A percentile compares a stretch with the other conserved stretches of the same genome.
Conservation (phyloP, 371 early-diverging fungal genomes). For the Mortierella sp. region DNA sequence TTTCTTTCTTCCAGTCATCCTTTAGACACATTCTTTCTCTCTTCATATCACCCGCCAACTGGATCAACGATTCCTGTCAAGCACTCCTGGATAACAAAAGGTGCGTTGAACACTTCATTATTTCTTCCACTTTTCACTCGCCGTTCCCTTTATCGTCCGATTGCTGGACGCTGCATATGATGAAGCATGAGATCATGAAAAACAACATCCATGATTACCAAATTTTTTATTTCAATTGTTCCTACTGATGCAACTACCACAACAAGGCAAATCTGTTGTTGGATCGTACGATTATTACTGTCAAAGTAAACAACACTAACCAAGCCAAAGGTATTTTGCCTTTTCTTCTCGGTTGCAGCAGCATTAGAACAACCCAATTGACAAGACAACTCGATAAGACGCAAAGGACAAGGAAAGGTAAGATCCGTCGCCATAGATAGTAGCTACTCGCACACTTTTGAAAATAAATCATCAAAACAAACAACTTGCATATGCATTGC, state of each 20-base stretch:
- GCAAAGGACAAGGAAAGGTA: neutral
- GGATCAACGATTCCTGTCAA: too few relatives aligned
- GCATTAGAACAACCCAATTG: neutral
- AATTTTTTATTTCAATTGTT: slow-evolving; percentile 50
- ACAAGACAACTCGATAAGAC: neutral
- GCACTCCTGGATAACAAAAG: too few relatives aligned
- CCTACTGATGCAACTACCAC: slow-evolving; percentile 45
- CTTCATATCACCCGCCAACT: too few relatives aligned
- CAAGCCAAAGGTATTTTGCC: too few relatives aligned
- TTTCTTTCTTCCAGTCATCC: neutral
- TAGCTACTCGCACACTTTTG: neutral
- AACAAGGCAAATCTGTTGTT: neutral
- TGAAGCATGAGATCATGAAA: slow-evolving; percentile 40
- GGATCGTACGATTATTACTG: too few relatives aligned
- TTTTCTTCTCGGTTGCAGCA: neutral
- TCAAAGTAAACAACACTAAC: neutral
- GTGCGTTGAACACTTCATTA: slow-evolving; percentile 5
- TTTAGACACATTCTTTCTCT: neutral
- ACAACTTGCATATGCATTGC: too few relatives aligned
- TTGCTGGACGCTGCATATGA: slow-evolving; percentile 30
- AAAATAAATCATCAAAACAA: neutral
- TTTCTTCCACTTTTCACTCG: neutral
- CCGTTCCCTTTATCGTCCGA: neutral
- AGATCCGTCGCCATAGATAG: neutral
- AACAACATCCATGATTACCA: slow-evolving; percentile 43